Base-by-base conservation (phyloP, 805 yeast genomes). In the Ogataea ganodermae region DNA sequence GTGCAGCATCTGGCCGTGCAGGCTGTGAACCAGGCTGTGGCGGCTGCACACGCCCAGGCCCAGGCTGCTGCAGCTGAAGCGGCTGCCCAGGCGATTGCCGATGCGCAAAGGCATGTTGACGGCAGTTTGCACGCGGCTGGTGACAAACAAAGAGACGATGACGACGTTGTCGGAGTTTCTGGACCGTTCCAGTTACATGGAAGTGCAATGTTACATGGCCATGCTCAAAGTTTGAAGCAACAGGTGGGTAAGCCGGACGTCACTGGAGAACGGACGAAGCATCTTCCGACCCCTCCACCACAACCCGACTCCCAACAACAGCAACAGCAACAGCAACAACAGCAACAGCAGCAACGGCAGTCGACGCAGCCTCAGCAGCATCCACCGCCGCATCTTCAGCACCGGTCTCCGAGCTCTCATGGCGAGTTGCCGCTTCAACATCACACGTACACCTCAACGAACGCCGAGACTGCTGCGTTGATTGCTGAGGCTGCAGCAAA, bases 401-500 rank as follows among this genome's bases (percentile, higher is more conserved):
- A 38, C 9, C 42, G 30, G 6, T 27, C 33, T 17, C 24, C 42
- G 3, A 23, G 22, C 4, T 16, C 31, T 14, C 44, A 35, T 31
- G 49, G 49, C 9, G 12, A 45, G 4, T 17, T 45, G 28, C 33
- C 51, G 4, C 27, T 44, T 7, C 37, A 31, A 22, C 24, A 22
- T 12, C 51, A 50, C 30, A 8, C 49, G 9, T 52, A 35, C 39
- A 20, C 48, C 16, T 37, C 37, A 10, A 51, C 57, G 13, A 52
- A 35, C 27, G 50, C 66, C 2, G 74, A 69, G 49, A 71, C 72
- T 14, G 71, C 76, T 3, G 69, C 69, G 10, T 56, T 72, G 44
- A 68, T 72, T 26, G 72, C 68, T 7, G 69, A 65, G 24, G 79
- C 80, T 2, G 78, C 75, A 5, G 62, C 67, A 9, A 71, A 71